Percentiles rank a stretch among this genome's conserved stretches.
These are phyloP conservation scores for Pythium apleroticum DNA, from an alignment of 352 stramenopile species.

Conservation along the genomic window DNA sequence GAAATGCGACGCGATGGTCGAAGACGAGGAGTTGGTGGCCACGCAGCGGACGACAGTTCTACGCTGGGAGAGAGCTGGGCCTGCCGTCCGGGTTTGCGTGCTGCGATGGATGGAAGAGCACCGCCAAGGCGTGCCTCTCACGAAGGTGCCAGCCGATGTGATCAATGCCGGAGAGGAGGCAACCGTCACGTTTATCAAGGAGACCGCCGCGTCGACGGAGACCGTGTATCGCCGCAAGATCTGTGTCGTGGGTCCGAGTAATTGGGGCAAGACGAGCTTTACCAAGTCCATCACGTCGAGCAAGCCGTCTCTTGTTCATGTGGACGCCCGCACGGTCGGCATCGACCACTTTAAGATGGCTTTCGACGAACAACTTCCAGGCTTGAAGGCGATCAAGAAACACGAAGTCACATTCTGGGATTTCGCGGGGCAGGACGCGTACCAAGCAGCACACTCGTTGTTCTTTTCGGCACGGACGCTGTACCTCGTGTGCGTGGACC, in stretches of 20 bases:
- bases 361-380: slow-evolving; percentile 1
- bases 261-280: slow-evolving; percentile 33
- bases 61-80: neutral
- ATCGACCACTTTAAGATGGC: slow-evolving; percentile 29
- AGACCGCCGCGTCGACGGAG: neutral
- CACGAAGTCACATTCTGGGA: slow-evolving; percentile 27
- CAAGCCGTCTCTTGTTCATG: neutral
- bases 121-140: neutral
- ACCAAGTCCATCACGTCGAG: slow-evolving; percentile 27
- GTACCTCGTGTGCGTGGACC: slow-evolving; percentile 17
- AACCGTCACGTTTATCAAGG: neutral
- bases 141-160: neutral
- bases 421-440: slow-evolving; percentile 14
- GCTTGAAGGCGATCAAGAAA: neutral
- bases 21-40: neutral
- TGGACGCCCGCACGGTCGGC: slow-evolving; percentile 29
- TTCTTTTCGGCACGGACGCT: slow-evolving; percentile 22
- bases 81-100: slow-evolving; percentile 2
- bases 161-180: neutral
- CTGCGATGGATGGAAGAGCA: slow-evolving; percentile 4
- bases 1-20: slow-evolving; percentile 13
- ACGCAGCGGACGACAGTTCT: neutral
- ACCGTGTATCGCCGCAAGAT: slow-evolving; percentile 21
- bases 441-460: slow-evolving; percentile 15
- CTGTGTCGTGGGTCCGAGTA: slow-evolving; percentile 30